Evolutionary conservation across 2,329 filamentous ascomycete genomes (phyloP).

Genomic region (Penicillium sumatraense): DNA sequence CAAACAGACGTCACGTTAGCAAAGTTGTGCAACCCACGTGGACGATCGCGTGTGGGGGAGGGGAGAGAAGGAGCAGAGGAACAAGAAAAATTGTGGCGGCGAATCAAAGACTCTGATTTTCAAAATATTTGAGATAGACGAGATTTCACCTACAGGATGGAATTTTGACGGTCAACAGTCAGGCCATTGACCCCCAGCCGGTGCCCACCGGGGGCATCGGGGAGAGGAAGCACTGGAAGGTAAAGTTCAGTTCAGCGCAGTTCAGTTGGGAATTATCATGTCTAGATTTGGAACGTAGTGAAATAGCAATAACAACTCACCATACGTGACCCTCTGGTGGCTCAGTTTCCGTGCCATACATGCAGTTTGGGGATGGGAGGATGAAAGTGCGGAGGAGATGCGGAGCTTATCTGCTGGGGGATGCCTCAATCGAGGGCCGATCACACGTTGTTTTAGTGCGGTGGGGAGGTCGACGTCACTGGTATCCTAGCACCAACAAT

Average conservation of each 20-base stretch:
- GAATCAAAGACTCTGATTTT: neutral
- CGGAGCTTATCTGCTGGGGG: slow-evolving; percentile 37
- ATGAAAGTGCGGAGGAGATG: slow-evolving; percentile 34
- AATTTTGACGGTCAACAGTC: slow-evolving; percentile 79
- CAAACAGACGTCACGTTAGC: slow-evolving; percentile 24
- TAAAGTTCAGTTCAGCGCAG: slow-evolving; percentile 18
- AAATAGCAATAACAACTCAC: slow-evolving; percentile 46
- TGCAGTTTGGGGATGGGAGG: slow-evolving; percentile 24
- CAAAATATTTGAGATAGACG: neutral
- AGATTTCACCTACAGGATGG: slow-evolving; percentile 75
- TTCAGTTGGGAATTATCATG: neutral
- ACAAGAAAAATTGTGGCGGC: too few species aligned
- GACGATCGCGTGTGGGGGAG: too few species aligned
- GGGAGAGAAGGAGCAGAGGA: neutral
- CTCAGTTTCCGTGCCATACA: slow-evolving; percentile 70
- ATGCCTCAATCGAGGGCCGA: slow-evolving; percentile 28
- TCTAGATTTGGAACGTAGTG: neutral
- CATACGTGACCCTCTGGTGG: slow-evolving; percentile 71
- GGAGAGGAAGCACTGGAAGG: slow-evolving; percentile 68
- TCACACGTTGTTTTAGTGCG: slow-evolving; percentile 27
- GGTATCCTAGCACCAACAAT: slow-evolving; percentile 5
- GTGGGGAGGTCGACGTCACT: slow-evolving; percentile 30
- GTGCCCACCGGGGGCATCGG: slow-evolving; percentile 80
- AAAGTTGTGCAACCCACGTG: slow-evolving; percentile 18
- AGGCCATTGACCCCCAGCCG: slow-evolving; percentile 93